Evolutionary conservation across 768 basidiomycete genomes (phyloP).

Genomic region (Russula sp.): DNA sequence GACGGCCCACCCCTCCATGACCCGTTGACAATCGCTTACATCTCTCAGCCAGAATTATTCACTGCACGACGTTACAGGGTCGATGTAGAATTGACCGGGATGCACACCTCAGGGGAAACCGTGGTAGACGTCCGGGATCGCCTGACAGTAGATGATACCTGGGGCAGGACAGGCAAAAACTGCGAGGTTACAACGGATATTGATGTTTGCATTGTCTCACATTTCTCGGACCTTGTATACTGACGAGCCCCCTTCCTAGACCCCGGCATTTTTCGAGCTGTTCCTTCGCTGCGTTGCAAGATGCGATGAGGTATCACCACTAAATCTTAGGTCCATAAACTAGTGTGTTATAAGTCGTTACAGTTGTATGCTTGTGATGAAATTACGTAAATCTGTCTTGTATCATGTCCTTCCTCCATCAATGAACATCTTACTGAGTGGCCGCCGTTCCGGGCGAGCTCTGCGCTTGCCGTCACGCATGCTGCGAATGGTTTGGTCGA

Average conservation of each 20-base stretch:
- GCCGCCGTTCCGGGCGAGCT: conserved; percentile 39
- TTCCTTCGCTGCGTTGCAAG: conserved; percentile 51
- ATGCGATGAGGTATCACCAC: conserved; percentile 54
- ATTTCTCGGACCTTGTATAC: neutral
- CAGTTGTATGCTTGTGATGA: neutral
- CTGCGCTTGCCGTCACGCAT: conserved; percentile 60
- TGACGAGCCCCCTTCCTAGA: conserved; percentile 34
- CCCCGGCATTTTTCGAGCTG: conserved; percentile 55
- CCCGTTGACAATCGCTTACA: conserved; percentile 71
- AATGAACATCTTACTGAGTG: conserved; percentile 73
- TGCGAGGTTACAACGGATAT: conserved; percentile 62
- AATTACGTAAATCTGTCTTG: conserved; percentile 20
- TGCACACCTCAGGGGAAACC: conserved; percentile 66
- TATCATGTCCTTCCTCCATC: conserved; percentile 43
- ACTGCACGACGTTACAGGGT: conserved; percentile 57
- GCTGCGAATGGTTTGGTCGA: conserved; percentile 81
- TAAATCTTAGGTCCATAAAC: conserved; percentile 35
- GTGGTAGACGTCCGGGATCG: conserved; percentile 74
- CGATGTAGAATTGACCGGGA: conserved; percentile 70
- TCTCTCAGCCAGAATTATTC: conserved; percentile 65
- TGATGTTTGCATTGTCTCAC: conserved; percentile 43
- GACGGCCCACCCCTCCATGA: conserved; percentile 87
- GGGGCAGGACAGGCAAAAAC: conserved; percentile 71
- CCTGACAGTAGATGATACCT: conserved; percentile 48
- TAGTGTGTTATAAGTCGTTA: neutral